phyloP scores from a whole-genome alignment of 2,329 filamentous ascomycete species.

The Huntiella omanensis region DNA sequence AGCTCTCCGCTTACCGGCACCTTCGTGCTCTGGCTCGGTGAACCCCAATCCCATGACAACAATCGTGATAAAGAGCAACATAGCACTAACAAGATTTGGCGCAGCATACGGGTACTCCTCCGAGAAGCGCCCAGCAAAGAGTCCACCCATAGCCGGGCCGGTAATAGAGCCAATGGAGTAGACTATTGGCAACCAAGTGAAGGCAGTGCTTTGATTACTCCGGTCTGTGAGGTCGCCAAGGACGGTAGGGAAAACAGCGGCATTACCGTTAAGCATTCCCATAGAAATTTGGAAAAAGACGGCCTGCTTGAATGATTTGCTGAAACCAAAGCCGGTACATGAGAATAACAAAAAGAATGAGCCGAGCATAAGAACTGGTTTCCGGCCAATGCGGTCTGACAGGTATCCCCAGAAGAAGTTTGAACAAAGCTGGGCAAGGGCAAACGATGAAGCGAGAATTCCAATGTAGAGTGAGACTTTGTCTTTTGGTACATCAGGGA shows the following conservation, averaged over 20 bases:
- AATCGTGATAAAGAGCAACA: constrained; percentile 53
- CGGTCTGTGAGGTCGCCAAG: constrained; percentile 88
- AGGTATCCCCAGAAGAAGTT: constrained; percentile 49
- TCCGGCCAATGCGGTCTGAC: constrained; percentile 48
- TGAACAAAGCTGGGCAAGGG: constrained; percentile 76
- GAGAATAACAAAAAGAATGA: constrained; percentile 67
- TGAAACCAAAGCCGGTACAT: constrained; percentile 78
- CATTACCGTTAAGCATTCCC: constrained; percentile 89
- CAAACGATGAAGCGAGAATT: constrained; percentile 75
- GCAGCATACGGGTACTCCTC: constrained; percentile 61
- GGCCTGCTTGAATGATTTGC: constrained; percentile 63
- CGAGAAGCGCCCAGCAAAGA: constrained; percentile 48
- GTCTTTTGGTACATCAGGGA: constrained; percentile 54
- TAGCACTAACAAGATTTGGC: constrained; percentile 65
- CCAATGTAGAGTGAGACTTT: constrained; percentile 79
- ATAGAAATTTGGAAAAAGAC: constrained; percentile 73
- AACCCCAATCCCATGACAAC: constrained; percentile 61
- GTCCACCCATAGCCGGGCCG: constrained; percentile 74
- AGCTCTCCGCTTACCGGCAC: background rate
- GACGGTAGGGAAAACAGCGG: constrained; percentile 82
- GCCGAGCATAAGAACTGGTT: constrained; percentile 56
- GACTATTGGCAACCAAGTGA: constrained; percentile 88
- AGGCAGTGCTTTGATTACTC: constrained; percentile 82
- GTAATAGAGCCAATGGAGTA: constrained; percentile 90
- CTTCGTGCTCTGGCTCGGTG: constrained; percentile 44